phyloP scores from a whole-genome alignment of 2,329 filamentous ascomycete species.

The Venturiaceae sp. region DNA sequence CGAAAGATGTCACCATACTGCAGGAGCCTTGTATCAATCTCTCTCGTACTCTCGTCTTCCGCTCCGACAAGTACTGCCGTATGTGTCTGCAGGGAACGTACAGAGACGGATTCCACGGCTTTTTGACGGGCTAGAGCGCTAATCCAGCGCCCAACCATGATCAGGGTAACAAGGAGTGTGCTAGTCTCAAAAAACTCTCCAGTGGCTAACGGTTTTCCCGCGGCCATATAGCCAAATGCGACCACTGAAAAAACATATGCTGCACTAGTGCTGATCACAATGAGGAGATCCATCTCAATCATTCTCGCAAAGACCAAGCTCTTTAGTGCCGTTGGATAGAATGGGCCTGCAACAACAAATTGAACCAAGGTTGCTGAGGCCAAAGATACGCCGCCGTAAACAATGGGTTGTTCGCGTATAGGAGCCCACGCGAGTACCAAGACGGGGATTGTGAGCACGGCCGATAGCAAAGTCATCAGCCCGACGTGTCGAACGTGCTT shows the following conservation, averaged over 20 bases:
- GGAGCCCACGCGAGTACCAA: slow-evolving; percentile 61
- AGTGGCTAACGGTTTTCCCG: slow-evolving; percentile 25
- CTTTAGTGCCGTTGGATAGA: slow-evolving; percentile 59
- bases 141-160: slow-evolving; percentile 43
- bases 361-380: slow-evolving; percentile 60
- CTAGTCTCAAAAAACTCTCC: slow-evolving; percentile 46
- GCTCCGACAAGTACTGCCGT: slow-evolving; percentile 44
- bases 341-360: slow-evolving; percentile 49
- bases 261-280: slow-evolving; percentile 56
- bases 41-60: slow-evolving; percentile 20
- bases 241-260: slow-evolving; percentile 55
- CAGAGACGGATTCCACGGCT: slow-evolving; percentile 41
- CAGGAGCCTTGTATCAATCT: slow-evolving; percentile 58
- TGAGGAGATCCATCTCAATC: slow-evolving; percentile 60
- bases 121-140: slow-evolving; percentile 37
- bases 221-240: slow-evolving; percentile 31
- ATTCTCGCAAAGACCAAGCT: slow-evolving; percentile 46
- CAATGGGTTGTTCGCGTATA: slow-evolving; percentile 34
- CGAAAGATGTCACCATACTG: slow-evolving; percentile 63
- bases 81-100: slow-evolving; percentile 45
- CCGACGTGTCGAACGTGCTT: slow-evolving; percentile 44
- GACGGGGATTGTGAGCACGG: slow-evolving; percentile 29
- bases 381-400: slow-evolving; percentile 47
- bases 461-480: slow-evolving; percentile 22
- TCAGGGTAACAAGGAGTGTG: slow-evolving; percentile 42